Evolutionary conservation across 1,139 yeast species (phyloP), one percentile per base, ranked within the genome.

Genomic region (Zygotorulaspora mrakii): DNA sequence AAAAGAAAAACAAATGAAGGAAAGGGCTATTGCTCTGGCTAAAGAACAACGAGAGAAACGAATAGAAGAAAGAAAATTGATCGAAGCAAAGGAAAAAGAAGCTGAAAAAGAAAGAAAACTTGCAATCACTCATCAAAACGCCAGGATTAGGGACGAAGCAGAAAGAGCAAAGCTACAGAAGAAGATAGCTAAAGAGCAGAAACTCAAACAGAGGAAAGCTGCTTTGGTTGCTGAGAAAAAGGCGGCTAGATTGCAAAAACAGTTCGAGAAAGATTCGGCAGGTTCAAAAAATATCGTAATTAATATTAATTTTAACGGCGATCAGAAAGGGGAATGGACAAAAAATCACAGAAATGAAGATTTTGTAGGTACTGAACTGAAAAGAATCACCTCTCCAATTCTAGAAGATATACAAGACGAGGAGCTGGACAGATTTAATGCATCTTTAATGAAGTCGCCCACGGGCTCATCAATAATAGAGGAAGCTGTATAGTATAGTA

Each of bases 401-500:
- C 39, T 59, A 13, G 63, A 57, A 39, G 60, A 57, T 7, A 53
- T 59, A 2, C 61, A 56, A 22, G 64, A 59, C 36, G 63, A 49
- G 35, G 64, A 59, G 32, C 23, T 47, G 5, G 39, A 42, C 17
- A 48, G 64, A 32, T 59, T 52, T 46, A 45, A 46, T 20, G 41
- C 43, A 26, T 50, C 54, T 3, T 35, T 54, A 8, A 31, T 34
- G 27, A 42, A 40, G 13, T 44, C 58, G 8, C 59, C 61, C 13
- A 40, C 35, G 10, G 55, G 54, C 2, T 38, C 43, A 5, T 47
- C 61, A 3, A 45, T 59, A 17, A 41, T 59, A 17, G 62, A 57
- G 34, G 61, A 56, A 7, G 27, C 27, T 32, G 26, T 38, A 28
- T 27, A 33, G 9, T 20, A 20, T 20, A 6, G 6, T 6, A 20